phyloP scores from a whole-genome alignment of 2,329 filamentous ascomycete genomes.

The Elsinoe fawcettii region DNA sequence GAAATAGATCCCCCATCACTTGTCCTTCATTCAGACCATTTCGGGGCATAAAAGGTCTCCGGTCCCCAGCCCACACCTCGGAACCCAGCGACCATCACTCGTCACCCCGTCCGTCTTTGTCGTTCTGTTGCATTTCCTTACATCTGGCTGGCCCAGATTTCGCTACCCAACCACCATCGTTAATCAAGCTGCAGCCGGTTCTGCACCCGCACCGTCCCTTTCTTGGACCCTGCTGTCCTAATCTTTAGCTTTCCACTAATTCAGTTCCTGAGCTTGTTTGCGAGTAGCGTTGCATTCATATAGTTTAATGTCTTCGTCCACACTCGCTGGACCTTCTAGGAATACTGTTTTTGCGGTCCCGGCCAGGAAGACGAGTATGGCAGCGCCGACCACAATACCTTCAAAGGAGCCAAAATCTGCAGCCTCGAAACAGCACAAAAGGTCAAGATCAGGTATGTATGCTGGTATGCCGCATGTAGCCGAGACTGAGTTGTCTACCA shows the following conservation, averaged over 20 bases:
- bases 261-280: constrained; percentile 19
- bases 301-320: constrained; percentile 38
- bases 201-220: constrained; percentile 24
- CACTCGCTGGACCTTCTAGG: constrained; percentile 33
- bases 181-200: constrained; percentile 29
- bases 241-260: constrained; percentile 24
- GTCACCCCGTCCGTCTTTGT: constrained; percentile 27
- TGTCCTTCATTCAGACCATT: constrained; percentile 34
- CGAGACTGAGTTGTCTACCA: constrained; percentile 34
- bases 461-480: constrained; percentile 46
- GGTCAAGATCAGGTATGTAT: constrained; percentile 84
- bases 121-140: constrained; percentile 14
- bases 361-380: constrained; percentile 39
- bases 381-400: constrained; percentile 42
- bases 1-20: constrained; percentile 40
- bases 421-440: constrained; percentile 81
- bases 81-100: constrained; percentile 14
- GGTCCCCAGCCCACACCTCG: constrained; percentile 26
- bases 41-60: constrained; percentile 42
- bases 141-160: constrained; percentile 42
- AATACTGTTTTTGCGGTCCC: constrained; percentile 21
- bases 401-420: constrained; percentile 42
- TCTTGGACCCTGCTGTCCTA: constrained; percentile 24
- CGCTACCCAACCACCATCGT: constrained; percentile 33
- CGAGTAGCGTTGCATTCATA: constrained; percentile 35